phyloP scores from a whole-genome alignment of 805 yeast species.

The Lachancea waltii region DNA sequence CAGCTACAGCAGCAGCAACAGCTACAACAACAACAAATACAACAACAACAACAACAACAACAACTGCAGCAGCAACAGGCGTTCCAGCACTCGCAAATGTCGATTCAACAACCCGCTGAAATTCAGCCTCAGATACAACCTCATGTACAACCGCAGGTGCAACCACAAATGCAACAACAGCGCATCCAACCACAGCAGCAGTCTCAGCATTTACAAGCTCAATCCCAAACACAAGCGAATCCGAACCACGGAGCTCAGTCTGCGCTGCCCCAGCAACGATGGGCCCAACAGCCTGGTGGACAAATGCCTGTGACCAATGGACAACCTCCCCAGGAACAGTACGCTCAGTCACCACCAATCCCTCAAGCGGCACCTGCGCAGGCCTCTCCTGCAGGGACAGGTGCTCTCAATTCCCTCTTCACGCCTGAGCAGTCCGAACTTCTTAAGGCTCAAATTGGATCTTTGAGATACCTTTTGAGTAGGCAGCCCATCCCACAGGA shows the following conservation, averaged over 20 bases:
- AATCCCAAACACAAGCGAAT: too few relatives aligned
- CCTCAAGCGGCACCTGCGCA: too few relatives aligned
- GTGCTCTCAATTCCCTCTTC: conserved; percentile 12
- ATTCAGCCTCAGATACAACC: too few relatives aligned
- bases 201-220: background rate
- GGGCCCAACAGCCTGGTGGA: background rate
- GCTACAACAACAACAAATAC: conserved; percentile 1
- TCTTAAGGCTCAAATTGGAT: conserved; percentile 32
- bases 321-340: conserved; percentile 3
- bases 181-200: background rate
- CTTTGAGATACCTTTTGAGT: conserved; percentile 29
- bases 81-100: conserved; percentile 3
- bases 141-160: too few relatives aligned
- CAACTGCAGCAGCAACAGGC: conserved; percentile 3
- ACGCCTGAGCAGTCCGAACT: conserved; percentile 28
- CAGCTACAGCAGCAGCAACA: conserved; percentile 7
- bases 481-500: conserved; percentile 28
- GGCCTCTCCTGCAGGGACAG: background rate
- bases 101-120: too few relatives aligned
- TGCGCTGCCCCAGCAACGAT: background rate
- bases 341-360: conserved; percentile 9
- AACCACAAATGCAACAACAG: background rate
- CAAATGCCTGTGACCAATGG: background rate
- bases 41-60: conserved; percentile 10
- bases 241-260: too few relatives aligned